Base-by-base conservation (phyloP, 2,329 filamentous ascomycete species). In the Didymella glomerata region DNA sequence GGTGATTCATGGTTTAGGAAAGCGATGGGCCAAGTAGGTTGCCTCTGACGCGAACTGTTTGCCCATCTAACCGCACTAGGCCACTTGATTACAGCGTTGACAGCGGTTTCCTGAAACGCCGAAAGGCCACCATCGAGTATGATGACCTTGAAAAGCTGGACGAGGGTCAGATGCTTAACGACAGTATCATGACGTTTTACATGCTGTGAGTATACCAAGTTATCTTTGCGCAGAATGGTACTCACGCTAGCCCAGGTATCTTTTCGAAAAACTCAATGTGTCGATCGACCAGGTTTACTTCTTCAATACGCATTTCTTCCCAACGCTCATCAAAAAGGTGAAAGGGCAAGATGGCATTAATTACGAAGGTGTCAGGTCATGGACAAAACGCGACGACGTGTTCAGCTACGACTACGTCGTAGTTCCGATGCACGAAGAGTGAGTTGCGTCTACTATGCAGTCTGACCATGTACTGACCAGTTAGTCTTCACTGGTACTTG, bases 231-330 rank as follows among this genome's bases (percentile, higher is more conserved):
- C 20, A 32, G 44, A 22, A 38, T 34, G 0, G 51, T 10, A 14
- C 48, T 59, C 27, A 67, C 40, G 5, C 10, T 8, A 5, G 25
- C 13, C 18, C 13, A 72, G 66, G 27, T 75, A 74, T 45, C 61
- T 75, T 2, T 73, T 68, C 41, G 50, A 73, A 80, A 86, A 45
- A 11, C 56, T 64, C 22, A 63, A 70, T 0, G 58, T 77, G 4
- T 67, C 88, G 4, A 79, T 87, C 0, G 81, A 86, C 59, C 86
- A 87, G 50, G 87, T 96, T 3, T 92, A 96, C 74, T 90, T 97
- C 67, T 94, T 96, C 81, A 98, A 93, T 74, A 95, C 92, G 0
- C 97, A 92, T 77, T 97, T 98, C 77, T 98, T 91, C 72, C 87
- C 89, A 20, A 89, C 88, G 47, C 83, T 98, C 44, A 91, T 70